phyloP scores from a whole-genome alignment of 2,329 filamentous ascomycete species.

The Orbilia blumenaviensis region DNA sequence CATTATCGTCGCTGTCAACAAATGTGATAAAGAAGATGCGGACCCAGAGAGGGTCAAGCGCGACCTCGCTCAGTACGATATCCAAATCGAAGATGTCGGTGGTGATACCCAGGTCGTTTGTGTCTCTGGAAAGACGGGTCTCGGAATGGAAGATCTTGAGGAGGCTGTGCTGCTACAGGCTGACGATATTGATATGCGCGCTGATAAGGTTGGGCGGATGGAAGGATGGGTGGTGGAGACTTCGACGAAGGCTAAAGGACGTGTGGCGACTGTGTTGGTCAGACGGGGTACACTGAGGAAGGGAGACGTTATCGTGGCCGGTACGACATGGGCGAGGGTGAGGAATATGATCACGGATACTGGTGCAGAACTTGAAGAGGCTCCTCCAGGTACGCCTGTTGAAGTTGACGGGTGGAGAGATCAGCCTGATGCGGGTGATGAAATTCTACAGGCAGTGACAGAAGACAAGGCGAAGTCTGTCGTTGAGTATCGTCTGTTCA shows the following conservation, averaged over 20 bases:
- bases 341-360: conserved; percentile 85
- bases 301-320: conserved; percentile 86
- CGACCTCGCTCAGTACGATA: conserved; percentile 81
- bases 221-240: conserved; percentile 97
- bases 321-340: conserved; percentile 87
- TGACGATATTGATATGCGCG: conserved; percentile 89
- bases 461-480: conserved; percentile 79
- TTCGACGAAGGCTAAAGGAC: conserved; percentile 80
- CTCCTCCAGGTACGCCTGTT: conserved; percentile 85
- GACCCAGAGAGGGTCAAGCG: conserved; percentile 84
- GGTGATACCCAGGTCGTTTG: conserved; percentile 91
- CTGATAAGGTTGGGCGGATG: conserved; percentile 76
- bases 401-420: conserved; percentile 96
- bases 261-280: conserved; percentile 84
- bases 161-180: conserved; percentile 86
- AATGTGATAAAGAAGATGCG: conserved; percentile 87
- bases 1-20: conserved; percentile 97
- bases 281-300: conserved; percentile 82
- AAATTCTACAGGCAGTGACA: conserved; percentile 78
- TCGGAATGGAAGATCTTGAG: conserved; percentile 89
- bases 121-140: conserved; percentile 91
- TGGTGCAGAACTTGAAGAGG: conserved; percentile 75
- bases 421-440: conserved; percentile 83
- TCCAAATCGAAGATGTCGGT: conserved; percentile 93
- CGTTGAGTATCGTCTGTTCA: conserved; percentile 77